Evolutionary conservation across 1,284 basidiomycete genomes (phyloP), one percentile per base, ranked within the genome.

Genomic region (Leccinum pseudoinsigne): DNA sequence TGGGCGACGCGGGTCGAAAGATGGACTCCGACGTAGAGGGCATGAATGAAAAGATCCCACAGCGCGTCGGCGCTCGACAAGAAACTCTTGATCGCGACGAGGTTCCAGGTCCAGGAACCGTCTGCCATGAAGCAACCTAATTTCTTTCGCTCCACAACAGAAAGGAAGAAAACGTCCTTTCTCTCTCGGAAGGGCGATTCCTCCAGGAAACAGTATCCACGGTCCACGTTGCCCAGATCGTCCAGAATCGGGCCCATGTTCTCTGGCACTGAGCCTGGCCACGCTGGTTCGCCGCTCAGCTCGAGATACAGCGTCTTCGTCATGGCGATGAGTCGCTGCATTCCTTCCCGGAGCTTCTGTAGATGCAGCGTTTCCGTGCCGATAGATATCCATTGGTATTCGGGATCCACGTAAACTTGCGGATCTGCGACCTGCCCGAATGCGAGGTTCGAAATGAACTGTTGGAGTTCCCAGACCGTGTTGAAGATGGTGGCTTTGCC

Each of bases 141-240:
- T 18, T 40, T 57, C n/a, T 36, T 23, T 0, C 18, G 16, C 28
- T 66, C 28, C 16, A 66, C 64, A 0, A 40, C 9, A 1, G 21
- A 53, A 1, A 63, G 4, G 21, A 66, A 56, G 54, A 59, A 63
- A 0, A 6, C 7, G 1, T 63, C 3, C 4, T 14, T 11, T 2
- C 1, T 11, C 1, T 9, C 12, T 1, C 1, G 0, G 21, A 65
- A 67, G 0, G 64, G 53, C 1, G 21, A 3, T 8, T 65, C 64
- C 4, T 65, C 64, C 0, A 66, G 21, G 28, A 65, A 65, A 3
- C 21, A 65, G n/a, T 65, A 65, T 0, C 64, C 64, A 1, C 64
- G 5, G 7, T 7, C 5, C 1, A 1, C 9, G 1, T 65, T 63
- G 16, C 26, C 16, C 10, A 65, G 31, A 3, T 66, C 34, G 1